A percentile compares a stretch with the other conserved stretches of the same genome.
These are phyloP conservation scores for Excoecaria cochinchinensis DNA, from an alignment of 345 rosid genomes.

Conservation along the genomic window DNA sequence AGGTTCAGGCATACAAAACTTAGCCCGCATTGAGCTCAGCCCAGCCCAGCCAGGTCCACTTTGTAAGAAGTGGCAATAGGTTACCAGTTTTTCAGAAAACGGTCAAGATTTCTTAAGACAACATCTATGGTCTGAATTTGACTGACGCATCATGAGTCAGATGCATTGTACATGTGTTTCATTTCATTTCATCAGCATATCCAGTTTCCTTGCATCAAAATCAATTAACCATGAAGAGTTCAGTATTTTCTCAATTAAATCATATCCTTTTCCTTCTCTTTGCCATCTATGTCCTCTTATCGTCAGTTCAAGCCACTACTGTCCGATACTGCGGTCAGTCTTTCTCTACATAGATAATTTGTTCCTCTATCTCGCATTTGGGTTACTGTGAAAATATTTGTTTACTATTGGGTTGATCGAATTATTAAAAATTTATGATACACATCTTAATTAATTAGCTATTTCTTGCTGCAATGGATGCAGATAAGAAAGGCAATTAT, in stretches of 20 bases:
- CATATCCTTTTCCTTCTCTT: constrained; percentile 6
- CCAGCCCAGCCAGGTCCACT: too few relatives aligned
- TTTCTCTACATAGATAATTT: not conserved
- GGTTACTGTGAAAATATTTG: not conserved
- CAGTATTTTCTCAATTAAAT: constrained; percentile 4
- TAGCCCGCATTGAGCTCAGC: too few relatives aligned
- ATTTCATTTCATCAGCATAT: too few relatives aligned
- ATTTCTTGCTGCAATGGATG: not conserved
- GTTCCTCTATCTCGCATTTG: not conserved
- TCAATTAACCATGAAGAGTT: constrained; percentile 1
- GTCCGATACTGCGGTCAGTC: constrained; percentile 33
- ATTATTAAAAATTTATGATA: not conserved
- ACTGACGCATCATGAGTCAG: too few relatives aligned
- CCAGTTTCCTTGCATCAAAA: too few relatives aligned
- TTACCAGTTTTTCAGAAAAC: too few relatives aligned
- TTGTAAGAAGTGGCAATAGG: too few relatives aligned
- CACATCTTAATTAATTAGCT: not conserved
- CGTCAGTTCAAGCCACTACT: constrained; percentile 15
- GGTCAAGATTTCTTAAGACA: too few relatives aligned
- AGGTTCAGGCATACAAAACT: too few relatives aligned
- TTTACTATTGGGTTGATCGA: not conserved
- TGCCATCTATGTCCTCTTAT: constrained; percentile 11
- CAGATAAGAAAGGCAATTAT: constrained; percentile 48
- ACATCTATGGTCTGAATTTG: too few relatives aligned
- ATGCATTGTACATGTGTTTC: too few relatives aligned